Evolutionary conservation across 1,139 yeast genomes (phyloP), one percentile per base, ranked within the genome.

Genomic region (Magnusiomyces fungicola): DNA sequence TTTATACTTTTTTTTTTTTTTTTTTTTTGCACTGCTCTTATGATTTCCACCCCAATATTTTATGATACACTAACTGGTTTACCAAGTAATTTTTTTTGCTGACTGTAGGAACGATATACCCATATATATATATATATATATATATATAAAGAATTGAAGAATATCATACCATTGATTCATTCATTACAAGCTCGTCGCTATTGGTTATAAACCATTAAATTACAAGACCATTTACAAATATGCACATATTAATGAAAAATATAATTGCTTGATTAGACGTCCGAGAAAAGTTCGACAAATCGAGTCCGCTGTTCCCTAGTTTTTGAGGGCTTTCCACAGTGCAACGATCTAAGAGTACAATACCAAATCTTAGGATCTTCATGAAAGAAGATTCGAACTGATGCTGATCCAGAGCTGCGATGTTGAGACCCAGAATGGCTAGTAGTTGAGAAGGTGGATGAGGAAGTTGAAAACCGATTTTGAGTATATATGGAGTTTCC

Each of bases 281-380:
- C 21, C n/a, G 33, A 21, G 29, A 41, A 41, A 6, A 41, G 36
- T 12, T 27, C 36, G 4, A 30, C 34, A 5, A 41, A 30, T 16
- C n/a, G 18, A 29, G 14, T 22, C 9, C 36, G 21, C 9, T 19
- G 44, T 10, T 41, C 41, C 16, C 16, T 38, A 23, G 14, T 38
- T 38, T 38, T 38, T 10, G 23, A 14, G 6, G 24, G 12, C 19
- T 30, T 29, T 36, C 22, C 34, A 16, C 44, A 25, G 23, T 41
- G 21, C 5, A 42, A 43, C 16, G 47, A 22, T 7, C 51, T 16
- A 27, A 49, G 21, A 2, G 51, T 38, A 25, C 51, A 49, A 36
- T 49, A 42, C 51, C 51, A 49, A 12, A 49, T 30, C 19, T 42
- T 30, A 9, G 51, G 51, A 14, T 49, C 49, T 22, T 49, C 51